Evolutionary conservation across 202 grass and related monocot species (phyloP).

Genomic region (Eragrostis tef): DNA sequence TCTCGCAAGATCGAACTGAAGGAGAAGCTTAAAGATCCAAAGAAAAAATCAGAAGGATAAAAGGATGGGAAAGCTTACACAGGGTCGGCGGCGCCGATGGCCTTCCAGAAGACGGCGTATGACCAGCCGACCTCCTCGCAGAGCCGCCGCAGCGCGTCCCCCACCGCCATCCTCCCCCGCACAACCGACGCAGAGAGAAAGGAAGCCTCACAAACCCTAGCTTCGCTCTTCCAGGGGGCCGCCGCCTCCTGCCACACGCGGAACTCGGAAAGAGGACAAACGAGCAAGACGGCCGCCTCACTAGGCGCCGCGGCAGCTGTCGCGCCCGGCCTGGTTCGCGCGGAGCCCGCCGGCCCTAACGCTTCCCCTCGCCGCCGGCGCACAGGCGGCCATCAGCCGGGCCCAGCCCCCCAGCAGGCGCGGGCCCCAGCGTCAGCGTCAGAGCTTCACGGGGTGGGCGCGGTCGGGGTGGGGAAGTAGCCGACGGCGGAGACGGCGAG

Average conservation of each 20-base stretch:
- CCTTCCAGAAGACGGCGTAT: slow-evolving; percentile 94
- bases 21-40: slow-evolving; percentile 17
- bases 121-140: slow-evolving; percentile 94
- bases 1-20: slow-evolving; percentile 18
- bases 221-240: slow-evolving; percentile 38
- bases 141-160: slow-evolving; percentile 75
- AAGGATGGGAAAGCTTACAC: slow-evolving; percentile 59
- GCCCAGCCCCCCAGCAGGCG: slow-evolving; percentile 2
- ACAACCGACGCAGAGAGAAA: slow-evolving; percentile 20
- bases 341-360: slow-evolving; percentile 51
- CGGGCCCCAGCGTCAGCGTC: slow-evolving; percentile 34
- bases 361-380: slow-evolving; percentile 52
- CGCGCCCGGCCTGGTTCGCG: slow-evolving; percentile 68
- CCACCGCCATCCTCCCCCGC: slow-evolving; percentile 64
- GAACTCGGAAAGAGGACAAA: not conserved
- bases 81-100: slow-evolving; percentile 65
- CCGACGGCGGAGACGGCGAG: slow-evolving; percentile 3
- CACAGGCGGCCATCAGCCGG: slow-evolving; percentile 61
- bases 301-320: slow-evolving; percentile 73
- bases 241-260: slow-evolving; percentile 1
- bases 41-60: not conserved
- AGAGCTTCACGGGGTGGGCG: slow-evolving; percentile 25
- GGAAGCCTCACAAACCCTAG: slow-evolving; percentile 48
- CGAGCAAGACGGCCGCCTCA: not conserved
- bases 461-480: not conserved